phyloP scores from a whole-genome alignment of 495 filamentous ascomycete species.

The Filosporella fistucella region DNA sequence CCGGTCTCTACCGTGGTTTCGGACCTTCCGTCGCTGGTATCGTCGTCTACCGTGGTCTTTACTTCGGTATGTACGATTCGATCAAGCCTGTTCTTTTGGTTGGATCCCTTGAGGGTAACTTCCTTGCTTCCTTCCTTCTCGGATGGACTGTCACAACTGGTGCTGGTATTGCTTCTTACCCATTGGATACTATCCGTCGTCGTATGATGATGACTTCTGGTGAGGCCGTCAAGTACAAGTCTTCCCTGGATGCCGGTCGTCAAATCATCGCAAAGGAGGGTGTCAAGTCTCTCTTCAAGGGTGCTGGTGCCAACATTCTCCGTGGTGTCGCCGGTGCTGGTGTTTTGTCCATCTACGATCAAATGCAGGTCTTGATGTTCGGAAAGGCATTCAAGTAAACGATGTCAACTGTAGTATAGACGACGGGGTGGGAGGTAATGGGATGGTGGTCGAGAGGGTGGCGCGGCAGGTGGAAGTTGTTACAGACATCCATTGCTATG shows the following conservation, averaged over 20 bases:
- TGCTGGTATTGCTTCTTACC: conserved; percentile 99
- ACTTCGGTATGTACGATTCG: conserved; percentile 99
- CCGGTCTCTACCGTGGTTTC: conserved; percentile 99
- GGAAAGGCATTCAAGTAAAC: conserved; percentile 99
- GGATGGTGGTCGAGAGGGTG: conserved; percentile 24
- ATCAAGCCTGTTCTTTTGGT: conserved; percentile 97
- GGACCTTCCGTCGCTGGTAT: conserved; percentile 98
- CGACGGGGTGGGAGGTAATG: conserved; percentile 19
- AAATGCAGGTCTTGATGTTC: conserved; percentile 97
- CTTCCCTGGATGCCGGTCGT: conserved; percentile 86
- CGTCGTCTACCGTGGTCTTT: conserved; percentile 99
- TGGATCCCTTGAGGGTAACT: conserved; percentile 91
- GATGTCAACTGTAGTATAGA: conserved; percentile 25
- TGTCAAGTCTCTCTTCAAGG: conserved; percentile 98
- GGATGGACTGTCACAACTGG: conserved; percentile 99
- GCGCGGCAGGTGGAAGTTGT: conserved; percentile 28
- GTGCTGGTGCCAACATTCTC: conserved; percentile 99
- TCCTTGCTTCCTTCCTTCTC: conserved; percentile 97
- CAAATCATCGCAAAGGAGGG: conserved; percentile 98
- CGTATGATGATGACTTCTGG: conserved; percentile 99
- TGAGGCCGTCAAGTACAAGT: conserved; percentile 99
- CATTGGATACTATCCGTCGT: conserved; percentile 98
- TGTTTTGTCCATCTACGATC: conserved; percentile 99
- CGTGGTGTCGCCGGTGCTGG: conserved; percentile 99
- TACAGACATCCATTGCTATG: conserved; percentile 37